These are phyloP conservation scores for Corinectria fuckeliana DNA, from an alignment of 2,329 filamentous ascomycete genomes.

Conservation along the genomic window DNA sequence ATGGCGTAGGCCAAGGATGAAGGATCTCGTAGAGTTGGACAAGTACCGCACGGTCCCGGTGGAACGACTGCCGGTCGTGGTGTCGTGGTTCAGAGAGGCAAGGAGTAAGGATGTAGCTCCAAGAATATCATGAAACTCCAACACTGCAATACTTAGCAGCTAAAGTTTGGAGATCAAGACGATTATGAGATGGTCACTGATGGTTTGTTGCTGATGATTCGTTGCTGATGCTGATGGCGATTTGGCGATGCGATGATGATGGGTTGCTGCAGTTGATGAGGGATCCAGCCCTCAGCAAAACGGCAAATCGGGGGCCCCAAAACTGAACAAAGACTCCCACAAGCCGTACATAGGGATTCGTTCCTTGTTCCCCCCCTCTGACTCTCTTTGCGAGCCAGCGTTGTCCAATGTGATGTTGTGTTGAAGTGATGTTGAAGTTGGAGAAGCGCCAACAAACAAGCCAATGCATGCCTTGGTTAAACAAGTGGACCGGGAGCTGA, in stretches of 20 bases:
- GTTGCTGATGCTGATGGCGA: too few species aligned
- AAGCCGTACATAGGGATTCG: too few species aligned
- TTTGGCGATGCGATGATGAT: not conserved
- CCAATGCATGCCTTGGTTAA: not conserved
- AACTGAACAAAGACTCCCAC: not conserved
- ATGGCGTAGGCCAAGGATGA: not conserved
- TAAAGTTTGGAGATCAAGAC: not conserved
- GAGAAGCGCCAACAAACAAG: not conserved
- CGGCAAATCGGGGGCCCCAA: not conserved
- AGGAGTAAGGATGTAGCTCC: not conserved
- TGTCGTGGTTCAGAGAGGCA: not conserved
- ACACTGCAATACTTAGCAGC: not conserved
- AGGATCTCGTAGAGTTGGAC: not conserved
- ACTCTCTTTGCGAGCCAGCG: not conserved
- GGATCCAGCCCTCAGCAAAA: constrained; percentile 8
- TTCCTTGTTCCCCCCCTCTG: not conserved
- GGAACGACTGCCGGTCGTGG: not conserved
- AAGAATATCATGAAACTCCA: not conserved
- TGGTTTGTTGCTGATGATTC: not conserved
- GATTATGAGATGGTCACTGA: not conserved
- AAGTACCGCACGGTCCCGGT: not conserved
- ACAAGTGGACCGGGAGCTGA: constrained; percentile 5
- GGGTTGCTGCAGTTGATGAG: not conserved
- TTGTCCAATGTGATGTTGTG: not conserved
- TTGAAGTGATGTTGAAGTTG: not conserved